Conservation (phyloP, 208 protist species). For the Herpetomonas samuelpessoai region DNA sequence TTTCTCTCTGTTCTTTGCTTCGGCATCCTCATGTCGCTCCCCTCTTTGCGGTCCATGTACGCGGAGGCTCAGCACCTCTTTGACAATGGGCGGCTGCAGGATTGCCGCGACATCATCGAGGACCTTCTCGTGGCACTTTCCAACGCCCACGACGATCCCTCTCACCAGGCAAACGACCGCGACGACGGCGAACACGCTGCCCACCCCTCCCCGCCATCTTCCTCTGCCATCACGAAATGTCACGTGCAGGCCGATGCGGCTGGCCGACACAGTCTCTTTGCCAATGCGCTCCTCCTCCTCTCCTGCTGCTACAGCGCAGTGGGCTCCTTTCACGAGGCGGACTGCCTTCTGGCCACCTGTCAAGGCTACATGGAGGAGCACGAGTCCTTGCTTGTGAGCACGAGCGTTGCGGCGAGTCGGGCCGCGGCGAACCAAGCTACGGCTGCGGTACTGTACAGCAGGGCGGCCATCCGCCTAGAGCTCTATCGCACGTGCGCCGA, state of each 20-base stretch:
- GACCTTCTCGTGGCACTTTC: constrained; percentile 22
- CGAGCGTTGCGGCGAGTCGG: not conserved
- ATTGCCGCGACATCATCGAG: constrained; percentile 26
- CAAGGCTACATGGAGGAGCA: constrained; percentile 52
- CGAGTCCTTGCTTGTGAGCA: not conserved
- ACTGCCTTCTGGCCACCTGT: constrained; percentile 53
- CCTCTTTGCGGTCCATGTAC: constrained; percentile 16
- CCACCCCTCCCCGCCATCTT: not conserved
- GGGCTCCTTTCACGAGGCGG: constrained; percentile 40
- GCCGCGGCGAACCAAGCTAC: constrained; percentile 3
- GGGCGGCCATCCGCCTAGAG: constrained; percentile 48
- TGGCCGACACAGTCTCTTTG: constrained; percentile 27
- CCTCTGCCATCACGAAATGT: too few species aligned
- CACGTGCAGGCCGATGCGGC: not conserved
- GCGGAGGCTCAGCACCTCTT: constrained; percentile 22
- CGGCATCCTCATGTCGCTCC: not conserved
- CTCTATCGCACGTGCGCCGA: not conserved
- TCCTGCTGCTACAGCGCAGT: constrained; percentile 40
- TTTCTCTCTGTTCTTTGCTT: not conserved
- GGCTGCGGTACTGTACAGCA: constrained; percentile 40
- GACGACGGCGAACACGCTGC: not conserved
- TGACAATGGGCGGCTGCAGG: constrained; percentile 28
- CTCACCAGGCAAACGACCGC: constrained; percentile 6
- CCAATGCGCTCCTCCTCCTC: constrained; percentile 47
- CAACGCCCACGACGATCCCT: constrained; percentile 3